Conservation (phyloP, 805 yeast species). For the Starmerella powellii region DNA sequence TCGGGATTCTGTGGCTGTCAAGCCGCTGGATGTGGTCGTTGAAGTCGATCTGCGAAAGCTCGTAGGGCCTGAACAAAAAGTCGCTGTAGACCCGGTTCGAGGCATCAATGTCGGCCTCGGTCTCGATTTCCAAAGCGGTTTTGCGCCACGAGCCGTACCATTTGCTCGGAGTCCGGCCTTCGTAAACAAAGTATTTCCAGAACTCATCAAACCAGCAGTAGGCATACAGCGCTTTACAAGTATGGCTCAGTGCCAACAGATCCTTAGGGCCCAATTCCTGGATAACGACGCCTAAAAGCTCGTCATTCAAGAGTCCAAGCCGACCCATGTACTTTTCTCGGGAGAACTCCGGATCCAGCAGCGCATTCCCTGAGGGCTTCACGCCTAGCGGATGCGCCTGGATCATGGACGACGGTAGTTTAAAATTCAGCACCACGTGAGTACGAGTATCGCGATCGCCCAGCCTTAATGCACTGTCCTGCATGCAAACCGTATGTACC, state of each 20-base stretch:
- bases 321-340: conserved; percentile 16
- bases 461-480: too few relatives aligned
- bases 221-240: conserved; percentile 61
- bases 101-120: conserved; percentile 18
- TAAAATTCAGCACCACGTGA: too few relatives aligned
- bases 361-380: conserved; percentile 61
- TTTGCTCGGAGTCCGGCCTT: conserved; percentile 26
- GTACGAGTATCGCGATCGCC: too few relatives aligned
- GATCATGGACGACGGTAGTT: conserved; percentile 4
- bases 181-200: conserved; percentile 44
- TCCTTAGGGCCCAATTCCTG: conserved; percentile 40
- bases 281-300: conserved; percentile 44
- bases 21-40: conserved; percentile 35
- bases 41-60: conserved; percentile 63
- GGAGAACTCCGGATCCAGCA: conserved; percentile 26
- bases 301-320: conserved; percentile 48
- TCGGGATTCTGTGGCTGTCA: conserved; percentile 33
- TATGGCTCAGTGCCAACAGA: conserved; percentile 41
- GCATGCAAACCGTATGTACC: too few relatives aligned
- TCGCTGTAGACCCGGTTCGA: conserved; percentile 55
- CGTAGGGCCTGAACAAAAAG: conserved; percentile 67
- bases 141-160: conserved; percentile 82
- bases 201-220: conserved; percentile 63
- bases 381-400: conserved; percentile 60
- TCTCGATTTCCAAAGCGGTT: conserved; percentile 36